Evolutionary conservation across 345 rosid genomes (phyloP), one percentile per base, ranked within the genome.

Genomic region (Gossypium bickii): DNA sequence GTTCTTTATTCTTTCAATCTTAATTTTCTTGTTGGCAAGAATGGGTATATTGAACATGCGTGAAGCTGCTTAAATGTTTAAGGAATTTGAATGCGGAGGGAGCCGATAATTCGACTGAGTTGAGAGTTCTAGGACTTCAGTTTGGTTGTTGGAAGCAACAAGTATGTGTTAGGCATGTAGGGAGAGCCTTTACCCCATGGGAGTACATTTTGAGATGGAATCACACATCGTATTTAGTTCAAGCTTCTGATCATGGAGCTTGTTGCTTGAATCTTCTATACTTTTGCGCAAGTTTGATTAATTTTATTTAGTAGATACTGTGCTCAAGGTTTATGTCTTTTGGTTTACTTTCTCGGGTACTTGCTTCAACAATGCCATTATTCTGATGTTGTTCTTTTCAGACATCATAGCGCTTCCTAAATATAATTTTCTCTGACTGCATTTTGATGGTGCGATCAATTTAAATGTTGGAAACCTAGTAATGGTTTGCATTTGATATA

Each of bases 81-180:
- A 24, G 18, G n/a, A 67, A 67, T 67, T 67, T 47, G 41, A 67
- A 67, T 67, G 22, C 20, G 2, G 56, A 22, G 48, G 16, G 38
- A 24, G 55, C 41, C 24, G 20, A 24, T 67, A 67, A 67, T 17
- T 48, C 44, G 71, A 25, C 20, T 47, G 41, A 67, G 53, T 66
- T 10, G 53, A 44, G 53, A 45, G 55, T 12, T 66, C 44, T 12
- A 66, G 18, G 41, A 47, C 56, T 63, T 63, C 22, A 45, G 53
- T n/a, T 47, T 67, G 71, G 56, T 67, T 67, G 56, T 24, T 67
- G 12, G 56, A 47, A 67, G 56, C 56, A 24, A 48, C 15, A 24
- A 24, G 52, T 65, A 43, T 18, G 51, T 66, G 12, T 12, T 22
- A 18, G 27, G 29, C 52, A 44, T 65, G 27, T 43, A 18, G 69